Evolutionary conservation across 2,329 filamentous ascomycete species (phyloP), one percentile per base, ranked within the genome.

Genomic region (Talaromyces sp.): DNA sequence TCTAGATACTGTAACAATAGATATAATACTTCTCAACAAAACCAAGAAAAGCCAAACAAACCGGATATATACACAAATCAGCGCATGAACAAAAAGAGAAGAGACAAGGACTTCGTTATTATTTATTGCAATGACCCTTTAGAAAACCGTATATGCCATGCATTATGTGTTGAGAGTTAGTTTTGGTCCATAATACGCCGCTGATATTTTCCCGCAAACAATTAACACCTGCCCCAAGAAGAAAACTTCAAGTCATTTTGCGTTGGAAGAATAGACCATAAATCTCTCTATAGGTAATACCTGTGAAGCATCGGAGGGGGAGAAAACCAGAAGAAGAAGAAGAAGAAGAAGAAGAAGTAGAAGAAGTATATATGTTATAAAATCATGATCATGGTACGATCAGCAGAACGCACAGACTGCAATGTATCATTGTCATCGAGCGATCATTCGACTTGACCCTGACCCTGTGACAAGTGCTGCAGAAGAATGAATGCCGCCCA

Each of bases 401-500:
- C 17, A 26, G 19, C 2, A 54, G 31, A 35, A 35, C 32, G 32
- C 13, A 35, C 19, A 38, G 6, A 38, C 27, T 54, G 26, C 19
- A 43, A 27, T 38, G 41, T 27, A 14, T 29, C 53, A 49, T 43
- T 49, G 52, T 66, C 68, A 75, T 59, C 72, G 72, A 51, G 70
- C 68, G 27, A 67, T 66, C 68, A 75, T 71, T 53, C 70, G 68
- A 64, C 68, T 61, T 26, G 59, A 43, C 32, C 59, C 59, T 26
- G 59, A 61, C 29, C 59, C 59, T 50, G 59, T 61, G 41, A 61
- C 73, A 60, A 68, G 68, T 53, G 68, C 67, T 50, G 70, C 62
- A 58, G 73, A 70, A 21, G 70, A 69, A 65, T 74, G 72, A 32
- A 74, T 63, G 26, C 67, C 64, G 55, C 70, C 70, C 51, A 68